phyloP scores from a whole-genome alignment of 805 yeast genomes.

The Wickerhamiella spandovensis region DNA sequence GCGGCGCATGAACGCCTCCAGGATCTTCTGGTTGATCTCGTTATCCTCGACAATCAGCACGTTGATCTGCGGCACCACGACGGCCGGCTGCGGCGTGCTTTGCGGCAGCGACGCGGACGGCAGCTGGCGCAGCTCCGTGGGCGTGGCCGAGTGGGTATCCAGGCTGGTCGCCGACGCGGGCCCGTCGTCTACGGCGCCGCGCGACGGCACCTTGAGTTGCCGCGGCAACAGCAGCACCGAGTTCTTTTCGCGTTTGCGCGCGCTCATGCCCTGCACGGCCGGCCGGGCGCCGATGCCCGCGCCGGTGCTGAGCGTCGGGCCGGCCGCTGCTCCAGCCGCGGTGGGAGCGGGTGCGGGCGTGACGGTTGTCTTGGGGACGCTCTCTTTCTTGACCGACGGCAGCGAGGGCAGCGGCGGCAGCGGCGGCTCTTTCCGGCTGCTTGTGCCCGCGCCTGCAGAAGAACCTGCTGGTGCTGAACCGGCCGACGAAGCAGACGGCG shows the following conservation, averaged over 20 bases:
- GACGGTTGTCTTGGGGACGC: background rate
- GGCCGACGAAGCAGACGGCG: background rate
- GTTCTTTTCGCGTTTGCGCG: background rate
- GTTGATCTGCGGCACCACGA: slow-evolving; percentile 76
- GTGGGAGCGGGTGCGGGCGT: background rate
- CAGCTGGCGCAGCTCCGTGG: background rate
- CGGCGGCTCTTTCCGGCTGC: background rate
- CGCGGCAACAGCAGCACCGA: slow-evolving; percentile 18
- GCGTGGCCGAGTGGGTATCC: background rate
- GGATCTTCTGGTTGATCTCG: slow-evolving; percentile 80
- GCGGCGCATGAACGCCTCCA: slow-evolving; percentile 75
- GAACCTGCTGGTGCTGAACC: background rate
- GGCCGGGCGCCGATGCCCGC: background rate
- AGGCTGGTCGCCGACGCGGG: background rate
- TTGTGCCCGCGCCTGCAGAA: background rate
- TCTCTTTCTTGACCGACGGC: background rate
- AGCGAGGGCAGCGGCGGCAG: background rate
- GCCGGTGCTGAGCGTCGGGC: too few species aligned
- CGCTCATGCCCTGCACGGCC: background rate
- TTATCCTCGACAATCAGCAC: slow-evolving; percentile 94
- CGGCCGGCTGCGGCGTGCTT: slow-evolving; percentile 21
- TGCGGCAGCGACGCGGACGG: background rate
- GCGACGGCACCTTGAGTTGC: slow-evolving; percentile 15
- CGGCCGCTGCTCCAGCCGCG: background rate
- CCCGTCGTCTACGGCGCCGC: slow-evolving; percentile 1